Percentiles rank a stretch among this genome's conserved stretches.
Conservation (phyloP, 352 stramenopile species). For the Phytopythium vexans region DNA sequence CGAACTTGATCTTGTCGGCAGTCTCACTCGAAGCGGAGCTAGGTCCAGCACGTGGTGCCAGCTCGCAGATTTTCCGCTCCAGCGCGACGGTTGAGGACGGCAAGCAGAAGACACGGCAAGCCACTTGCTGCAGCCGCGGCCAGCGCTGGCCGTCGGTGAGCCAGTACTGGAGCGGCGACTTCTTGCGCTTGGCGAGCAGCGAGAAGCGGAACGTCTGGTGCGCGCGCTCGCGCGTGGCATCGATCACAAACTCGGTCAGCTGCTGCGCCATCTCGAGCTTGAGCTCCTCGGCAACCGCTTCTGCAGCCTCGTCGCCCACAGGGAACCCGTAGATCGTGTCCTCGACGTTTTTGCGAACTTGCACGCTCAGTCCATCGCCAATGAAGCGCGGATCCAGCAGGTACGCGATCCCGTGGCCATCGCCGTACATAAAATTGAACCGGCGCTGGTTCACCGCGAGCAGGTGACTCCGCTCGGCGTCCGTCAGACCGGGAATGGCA, state of each 20-base stretch:
- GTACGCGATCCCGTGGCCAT: constrained; percentile 38
- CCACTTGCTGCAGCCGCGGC: constrained; percentile 26
- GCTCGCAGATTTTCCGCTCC: neutral
- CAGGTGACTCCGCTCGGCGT: constrained; percentile 10
- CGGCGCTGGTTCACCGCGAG: constrained; percentile 22
- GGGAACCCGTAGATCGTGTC: constrained; percentile 25
- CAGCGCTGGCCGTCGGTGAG: constrained; percentile 22
- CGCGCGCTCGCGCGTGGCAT: constrained; percentile 15
- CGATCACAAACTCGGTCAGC: constrained; percentile 31
- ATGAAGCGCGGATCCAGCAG: constrained; percentile 27
- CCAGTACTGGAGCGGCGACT: constrained; percentile 34
- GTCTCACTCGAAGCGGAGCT: constrained; percentile 1
- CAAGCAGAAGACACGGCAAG: constrained; percentile 18
- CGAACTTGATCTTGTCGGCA: constrained; percentile 12
- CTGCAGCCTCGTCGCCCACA: neutral
- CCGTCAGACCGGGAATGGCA: constrained; percentile 4
- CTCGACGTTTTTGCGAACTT: constrained; percentile 32
- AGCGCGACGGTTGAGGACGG: constrained; percentile 12
- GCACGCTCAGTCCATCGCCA: constrained; percentile 7
- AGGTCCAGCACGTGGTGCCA: neutral
- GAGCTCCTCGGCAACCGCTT: constrained; percentile 6
- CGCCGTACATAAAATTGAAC: constrained; percentile 38
- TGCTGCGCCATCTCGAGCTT: constrained; percentile 21
- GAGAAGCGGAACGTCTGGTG: constrained; percentile 20
- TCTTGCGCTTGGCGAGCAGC: constrained; percentile 23